Conservation (phyloP, 441 rosid genomes). For the Codiaeum variegatum region DNA sequence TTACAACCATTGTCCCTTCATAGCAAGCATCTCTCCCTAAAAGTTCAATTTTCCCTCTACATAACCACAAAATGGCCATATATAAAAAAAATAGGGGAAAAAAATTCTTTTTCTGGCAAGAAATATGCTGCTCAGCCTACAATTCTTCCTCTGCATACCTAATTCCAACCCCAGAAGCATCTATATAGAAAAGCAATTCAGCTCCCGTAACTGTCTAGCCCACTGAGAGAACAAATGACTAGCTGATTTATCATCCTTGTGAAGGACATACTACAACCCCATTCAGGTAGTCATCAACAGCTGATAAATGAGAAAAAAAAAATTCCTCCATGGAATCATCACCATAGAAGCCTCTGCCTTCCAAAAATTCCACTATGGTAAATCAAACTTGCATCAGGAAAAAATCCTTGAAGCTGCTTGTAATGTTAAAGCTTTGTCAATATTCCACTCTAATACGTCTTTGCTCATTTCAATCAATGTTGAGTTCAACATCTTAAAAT, state of each 20-base stretch:
- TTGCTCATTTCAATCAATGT: not conserved
- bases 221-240: not conserved
- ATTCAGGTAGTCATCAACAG: not conserved
- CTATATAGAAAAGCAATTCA: not conserved
- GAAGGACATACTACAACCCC: not conserved
- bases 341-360: not conserved
- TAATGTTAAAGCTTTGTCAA: not conserved
- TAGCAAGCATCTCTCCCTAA: not conserved
- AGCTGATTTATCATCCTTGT: not conserved
- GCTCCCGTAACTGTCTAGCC: not conserved
- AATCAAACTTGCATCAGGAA: not conserved
- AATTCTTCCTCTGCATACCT: not conserved
- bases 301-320: not conserved
- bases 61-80: not conserved
- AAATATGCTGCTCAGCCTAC: not conserved
- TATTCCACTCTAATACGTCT: not conserved
- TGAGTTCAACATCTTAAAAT: not conserved
- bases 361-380: not conserved
- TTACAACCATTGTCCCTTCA: not conserved
- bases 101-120: not conserved
- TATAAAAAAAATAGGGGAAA: not conserved
- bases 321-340: not conserved
- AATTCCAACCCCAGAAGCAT: not conserved
- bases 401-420: not conserved
- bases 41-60: not conserved